Percentiles rank a stretch among this genome's conserved stretches.
phyloP scores from a whole-genome alignment of 495 filamentous ascomycete genomes.

The Rhizodiscina lignyota region DNA sequence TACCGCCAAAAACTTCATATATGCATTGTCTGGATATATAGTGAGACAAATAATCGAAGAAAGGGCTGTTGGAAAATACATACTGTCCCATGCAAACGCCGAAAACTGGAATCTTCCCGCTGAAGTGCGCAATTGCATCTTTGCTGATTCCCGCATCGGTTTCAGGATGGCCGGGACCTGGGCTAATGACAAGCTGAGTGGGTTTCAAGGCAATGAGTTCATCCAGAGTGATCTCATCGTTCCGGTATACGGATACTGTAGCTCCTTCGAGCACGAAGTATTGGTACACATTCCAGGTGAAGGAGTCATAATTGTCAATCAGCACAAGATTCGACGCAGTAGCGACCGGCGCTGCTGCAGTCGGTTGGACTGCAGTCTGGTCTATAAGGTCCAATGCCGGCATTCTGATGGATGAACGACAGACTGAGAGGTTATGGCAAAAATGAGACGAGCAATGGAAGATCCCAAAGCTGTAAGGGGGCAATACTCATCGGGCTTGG shows the following conservation, averaged over 20 bases:
- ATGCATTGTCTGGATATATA: conserved; percentile 55
- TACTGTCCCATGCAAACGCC: conserved; percentile 96
- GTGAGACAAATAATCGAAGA: not conserved
- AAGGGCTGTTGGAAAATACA: conserved; percentile 22
- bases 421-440: too few relatives aligned
- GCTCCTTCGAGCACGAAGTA: conserved; percentile 92
- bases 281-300: conserved; percentile 98
- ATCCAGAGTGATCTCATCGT: conserved; percentile 76
- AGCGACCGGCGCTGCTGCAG: conserved; percentile 44
- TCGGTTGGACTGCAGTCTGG: too few relatives aligned
- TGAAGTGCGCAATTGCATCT: conserved; percentile 78
- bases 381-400: too few relatives aligned
- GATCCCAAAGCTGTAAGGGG: too few relatives aligned
- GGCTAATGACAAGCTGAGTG: conserved; percentile 88
- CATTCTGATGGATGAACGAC: too few relatives aligned
- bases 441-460: too few relatives aligned
- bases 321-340: conserved; percentile 81
- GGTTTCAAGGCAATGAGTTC: conserved; percentile 68
- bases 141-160: conserved; percentile 86
- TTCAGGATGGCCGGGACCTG: conserved; percentile 80
- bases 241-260: conserved; percentile 71
- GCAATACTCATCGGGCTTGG: too few relatives aligned
- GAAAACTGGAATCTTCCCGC: conserved; percentile 91
- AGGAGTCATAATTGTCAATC: conserved; percentile 98
- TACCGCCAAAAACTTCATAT: conserved; percentile 76